These are phyloP conservation scores for Monosporascus ibericus DNA, from an alignment of 2,329 filamentous ascomycete genomes.

Conservation along the genomic window DNA sequence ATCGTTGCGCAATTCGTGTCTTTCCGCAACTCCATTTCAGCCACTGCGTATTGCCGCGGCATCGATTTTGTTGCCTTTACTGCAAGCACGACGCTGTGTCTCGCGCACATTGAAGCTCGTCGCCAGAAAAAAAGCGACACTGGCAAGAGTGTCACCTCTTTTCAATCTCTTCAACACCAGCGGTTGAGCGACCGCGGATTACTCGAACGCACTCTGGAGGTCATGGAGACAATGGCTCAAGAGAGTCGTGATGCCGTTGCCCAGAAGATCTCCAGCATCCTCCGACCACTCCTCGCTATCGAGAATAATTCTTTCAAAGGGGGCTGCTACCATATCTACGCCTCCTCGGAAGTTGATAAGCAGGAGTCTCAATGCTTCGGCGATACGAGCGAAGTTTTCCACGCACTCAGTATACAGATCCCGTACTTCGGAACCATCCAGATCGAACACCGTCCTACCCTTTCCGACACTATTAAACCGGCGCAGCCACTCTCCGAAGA, in stretches of 20 bases:
- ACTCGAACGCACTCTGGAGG: slow-evolving; percentile 30
- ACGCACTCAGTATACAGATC: slow-evolving; percentile 30
- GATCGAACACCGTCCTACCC: slow-evolving; percentile 19
- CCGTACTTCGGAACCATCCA: slow-evolving; percentile 36
- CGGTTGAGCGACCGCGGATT: slow-evolving; percentile 35
- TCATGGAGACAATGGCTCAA: slow-evolving; percentile 22
- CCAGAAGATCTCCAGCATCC: slow-evolving; percentile 24
- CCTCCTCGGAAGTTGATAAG: slow-evolving; percentile 9
- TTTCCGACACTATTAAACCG: neutral
- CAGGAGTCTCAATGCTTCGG: slow-evolving; percentile 17
- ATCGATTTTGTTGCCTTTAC: slow-evolving; percentile 36
- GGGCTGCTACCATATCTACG: neutral
- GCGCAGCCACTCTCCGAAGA: neutral
- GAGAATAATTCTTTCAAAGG: slow-evolving; percentile 23
- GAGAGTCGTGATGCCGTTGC: slow-evolving; percentile 20
- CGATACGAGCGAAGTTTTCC: slow-evolving; percentile 9
- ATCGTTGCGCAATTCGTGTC: slow-evolving; percentile 32
- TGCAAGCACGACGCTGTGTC: slow-evolving; percentile 32
- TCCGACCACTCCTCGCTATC: slow-evolving; percentile 30
- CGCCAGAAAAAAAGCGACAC: slow-evolving; percentile 3
- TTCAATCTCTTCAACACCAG: slow-evolving; percentile 33
- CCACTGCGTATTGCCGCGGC: slow-evolving; percentile 32
- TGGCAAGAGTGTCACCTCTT: slow-evolving; percentile 9
- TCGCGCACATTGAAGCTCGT: slow-evolving; percentile 33
- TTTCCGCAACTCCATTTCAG: slow-evolving; percentile 26